These are phyloP conservation scores for Diaporthe helianthi DNA, from an alignment of 2,329 filamentous ascomycete genomes.

Conservation along the genomic window DNA sequence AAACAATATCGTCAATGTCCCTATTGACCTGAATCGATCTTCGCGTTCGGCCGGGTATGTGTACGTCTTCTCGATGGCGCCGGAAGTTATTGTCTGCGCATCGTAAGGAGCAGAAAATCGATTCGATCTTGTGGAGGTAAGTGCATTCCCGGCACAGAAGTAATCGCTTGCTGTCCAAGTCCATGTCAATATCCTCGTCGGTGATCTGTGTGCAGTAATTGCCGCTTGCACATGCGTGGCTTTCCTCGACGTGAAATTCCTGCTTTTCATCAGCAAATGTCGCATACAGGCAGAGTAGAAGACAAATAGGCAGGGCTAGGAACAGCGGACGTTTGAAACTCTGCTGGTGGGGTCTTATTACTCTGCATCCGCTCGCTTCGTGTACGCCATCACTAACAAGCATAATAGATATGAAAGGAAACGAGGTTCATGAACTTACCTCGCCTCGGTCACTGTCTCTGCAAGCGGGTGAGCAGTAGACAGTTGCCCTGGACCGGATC, in stretches of 20 bases:
- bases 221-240: slow-evolving; percentile 40
- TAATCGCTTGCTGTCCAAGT: slow-evolving; percentile 31
- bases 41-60: slow-evolving; percentile 40
- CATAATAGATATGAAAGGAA: background rate
- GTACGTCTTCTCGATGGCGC: slow-evolving; percentile 43
- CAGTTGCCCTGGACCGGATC: slow-evolving; percentile 36
- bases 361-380: background rate
- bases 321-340: background rate
- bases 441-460: slow-evolving; percentile 37
- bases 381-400: background rate
- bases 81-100: slow-evolving; percentile 44
- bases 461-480: slow-evolving; percentile 42
- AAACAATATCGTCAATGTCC: slow-evolving; percentile 36
- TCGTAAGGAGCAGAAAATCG: slow-evolving; percentile 43
- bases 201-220: slow-evolving; percentile 38
- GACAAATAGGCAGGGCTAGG: background rate
- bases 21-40: slow-evolving; percentile 26
- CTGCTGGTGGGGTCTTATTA: background rate
- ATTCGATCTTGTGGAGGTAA: slow-evolving; percentile 38
- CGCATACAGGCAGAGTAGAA: background rate
- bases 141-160: slow-evolving; percentile 46
- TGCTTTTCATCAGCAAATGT: slow-evolving; percentile 31
- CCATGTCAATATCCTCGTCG: slow-evolving; percentile 38
- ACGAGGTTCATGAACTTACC: background rate
- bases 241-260: slow-evolving; percentile 37